These are phyloP conservation scores for Paramecium tetraurelia DNA, from an alignment of 73 alveolate species.

Conservation along the genomic window DNA sequence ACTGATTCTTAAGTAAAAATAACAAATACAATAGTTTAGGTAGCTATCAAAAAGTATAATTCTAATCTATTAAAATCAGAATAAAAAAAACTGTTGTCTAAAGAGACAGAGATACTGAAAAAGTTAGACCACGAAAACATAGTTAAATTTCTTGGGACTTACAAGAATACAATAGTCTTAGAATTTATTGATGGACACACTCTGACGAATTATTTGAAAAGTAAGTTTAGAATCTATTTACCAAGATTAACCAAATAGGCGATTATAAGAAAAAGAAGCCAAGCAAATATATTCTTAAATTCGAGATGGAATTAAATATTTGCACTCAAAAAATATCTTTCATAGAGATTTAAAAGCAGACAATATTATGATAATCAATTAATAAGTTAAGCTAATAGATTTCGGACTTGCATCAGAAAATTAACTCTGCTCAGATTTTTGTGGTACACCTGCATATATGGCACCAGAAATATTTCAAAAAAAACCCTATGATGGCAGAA, in stretches of 20 bases:
- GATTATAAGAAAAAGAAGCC: constrained; percentile 69
- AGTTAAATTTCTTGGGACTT: background rate
- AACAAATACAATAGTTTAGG: background rate
- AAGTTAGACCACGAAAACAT: background rate
- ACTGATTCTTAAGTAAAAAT: background rate
- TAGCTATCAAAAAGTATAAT: background rate
- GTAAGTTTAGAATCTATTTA: background rate
- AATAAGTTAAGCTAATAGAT: background rate
- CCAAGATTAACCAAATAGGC: constrained; percentile 12
- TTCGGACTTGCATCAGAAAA: constrained; percentile 45
- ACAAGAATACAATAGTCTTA: background rate
- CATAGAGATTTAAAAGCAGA: constrained; percentile 75
- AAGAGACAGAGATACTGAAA: background rate
- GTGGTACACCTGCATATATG: constrained; percentile 51
- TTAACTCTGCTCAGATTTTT: constrained; percentile 22
- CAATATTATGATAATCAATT: constrained; percentile 52
- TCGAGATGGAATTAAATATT: constrained; percentile 69
- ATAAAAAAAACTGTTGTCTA: background rate
- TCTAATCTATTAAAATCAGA: background rate
- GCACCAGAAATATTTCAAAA: constrained; percentile 44
- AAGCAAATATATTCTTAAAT: constrained; percentile 31
- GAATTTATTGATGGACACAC: background rate
- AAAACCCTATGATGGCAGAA: background rate
- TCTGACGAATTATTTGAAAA: background rate
- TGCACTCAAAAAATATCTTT: constrained; percentile 69